A percentile compares a stretch with the other conserved stretches of the same genome.
Evolutionary conservation across 208 protist species (phyloP).

Genomic region (Trypanosoma conorhini): DNA sequence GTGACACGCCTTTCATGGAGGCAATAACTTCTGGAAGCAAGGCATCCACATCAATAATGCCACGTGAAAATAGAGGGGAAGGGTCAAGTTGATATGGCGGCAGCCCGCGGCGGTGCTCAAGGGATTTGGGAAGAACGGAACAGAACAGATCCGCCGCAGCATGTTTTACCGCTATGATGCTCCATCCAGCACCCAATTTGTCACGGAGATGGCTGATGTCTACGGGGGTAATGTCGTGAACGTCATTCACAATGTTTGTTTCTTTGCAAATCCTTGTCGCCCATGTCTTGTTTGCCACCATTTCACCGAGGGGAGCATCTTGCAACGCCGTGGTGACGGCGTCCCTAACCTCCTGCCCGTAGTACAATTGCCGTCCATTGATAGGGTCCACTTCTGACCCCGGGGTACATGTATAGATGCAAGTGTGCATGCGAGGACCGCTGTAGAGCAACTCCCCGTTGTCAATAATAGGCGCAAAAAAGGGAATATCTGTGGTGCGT

Average conservation of each 20-base stretch:
- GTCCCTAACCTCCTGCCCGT: conserved; percentile 54
- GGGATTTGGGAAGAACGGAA: conserved; percentile 60
- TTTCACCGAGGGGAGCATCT: conserved; percentile 67
- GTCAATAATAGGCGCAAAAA: conserved; percentile 49
- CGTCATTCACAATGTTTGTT: conserved; percentile 33
- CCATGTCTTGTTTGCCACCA: conserved; percentile 74
- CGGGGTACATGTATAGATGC: conserved; percentile 75
- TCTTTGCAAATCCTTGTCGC: conserved; percentile 47
- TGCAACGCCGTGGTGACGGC: conserved; percentile 54
- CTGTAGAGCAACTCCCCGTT: conserved; percentile 57
- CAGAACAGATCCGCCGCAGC: conserved; percentile 36
- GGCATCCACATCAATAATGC: conserved; percentile 30
- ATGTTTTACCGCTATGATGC: conserved; percentile 42
- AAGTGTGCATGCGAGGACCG: conserved; percentile 85
- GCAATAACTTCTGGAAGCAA: conserved; percentile 27
- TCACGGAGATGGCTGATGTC: conserved; percentile 31
- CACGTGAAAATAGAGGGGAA: conserved; percentile 53
- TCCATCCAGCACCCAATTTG: conserved; percentile 58
- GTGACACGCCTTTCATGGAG: conserved; percentile 51
- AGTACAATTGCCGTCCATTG: conserved; percentile 63
- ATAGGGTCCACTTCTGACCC: conserved; percentile 68
- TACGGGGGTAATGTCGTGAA: not conserved
- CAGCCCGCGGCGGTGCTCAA: conserved; percentile 68
- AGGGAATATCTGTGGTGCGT: conserved; percentile 29
- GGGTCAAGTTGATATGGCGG: conserved; percentile 45